Evolutionary conservation across 176 grass and related monocot genomes (phyloP), one percentile per base, ranked within the genome.

Genomic region (Echinochloa phyllopogon): DNA sequence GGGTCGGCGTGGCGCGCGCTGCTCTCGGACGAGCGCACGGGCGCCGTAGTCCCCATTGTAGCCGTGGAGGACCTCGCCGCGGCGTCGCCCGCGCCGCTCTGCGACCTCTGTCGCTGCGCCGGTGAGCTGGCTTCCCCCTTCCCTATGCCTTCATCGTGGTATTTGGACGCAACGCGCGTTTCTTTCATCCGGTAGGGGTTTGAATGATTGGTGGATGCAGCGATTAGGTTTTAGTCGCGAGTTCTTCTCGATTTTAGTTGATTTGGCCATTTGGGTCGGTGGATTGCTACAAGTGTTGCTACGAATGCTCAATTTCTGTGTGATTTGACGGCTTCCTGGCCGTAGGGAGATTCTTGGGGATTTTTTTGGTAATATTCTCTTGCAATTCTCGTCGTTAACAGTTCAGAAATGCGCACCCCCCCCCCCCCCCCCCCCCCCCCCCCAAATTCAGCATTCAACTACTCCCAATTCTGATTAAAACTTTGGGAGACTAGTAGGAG

Each of bases 21-120:
- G 61, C 93, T 95, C 74, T 84, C 88, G 36, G 90, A 95, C 56
- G 87, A 95, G 74, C 85, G 74, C 25, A 77, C 68, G 65, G 79
- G 87, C 39, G 78, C 69, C 48, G 17, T 86, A 13, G 65, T 88
- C 24, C 93, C 87, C 74, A 82, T 95, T 85, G 64, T 90, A 70
- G 88, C 85, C 82, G 90, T 95, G 82, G 93, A 92, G 83, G 90
- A 92, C 79, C 73, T 78, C 82, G 85, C 74, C 36, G 49, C 79
- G 12, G 65, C 75, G 20, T 95, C 87, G 0, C 50, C 82, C 24
- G 59, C 50, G 10, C 90, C 93, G 74, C 84, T 95, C 79, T 95
- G 93, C 87, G 74, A 65, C 75, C 55, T 84, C 50, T 95, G 93
- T 85, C 90, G 93, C 69, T 90, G 90, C 78, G 75, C 85, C 33